phyloP scores from a whole-genome alignment of 1,139 yeast species.

The Wickerhamomyces sp. region DNA sequence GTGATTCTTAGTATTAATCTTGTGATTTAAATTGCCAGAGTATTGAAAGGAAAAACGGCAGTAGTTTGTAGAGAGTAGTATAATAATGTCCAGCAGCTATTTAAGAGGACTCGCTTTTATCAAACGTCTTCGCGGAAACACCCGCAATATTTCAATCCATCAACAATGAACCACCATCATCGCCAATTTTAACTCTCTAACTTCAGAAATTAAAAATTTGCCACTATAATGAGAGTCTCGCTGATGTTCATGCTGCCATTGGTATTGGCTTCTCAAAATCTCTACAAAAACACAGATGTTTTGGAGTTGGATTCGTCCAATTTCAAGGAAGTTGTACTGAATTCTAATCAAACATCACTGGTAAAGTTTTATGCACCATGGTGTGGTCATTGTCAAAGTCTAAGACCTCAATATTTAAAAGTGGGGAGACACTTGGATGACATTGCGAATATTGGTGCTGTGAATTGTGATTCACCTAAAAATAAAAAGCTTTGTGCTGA shows the following conservation, averaged over 20 bases:
- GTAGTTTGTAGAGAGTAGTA: no score
- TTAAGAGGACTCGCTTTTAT: no score
- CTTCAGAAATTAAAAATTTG: no score
- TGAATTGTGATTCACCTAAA: conserved; percentile 70
- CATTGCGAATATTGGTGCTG: conserved; percentile 68
- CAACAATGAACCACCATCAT: no score
- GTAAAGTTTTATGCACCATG: conserved; percentile 97
- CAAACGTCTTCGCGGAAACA: background rate
- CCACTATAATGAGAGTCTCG: background rate
- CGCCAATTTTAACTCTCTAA: no score
- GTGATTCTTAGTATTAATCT: background rate
- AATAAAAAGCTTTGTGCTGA: conserved; percentile 70
- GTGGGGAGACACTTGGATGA: conserved; percentile 60
- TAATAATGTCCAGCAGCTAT: no score
- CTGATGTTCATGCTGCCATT: background rate
- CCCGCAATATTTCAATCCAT: background rate
- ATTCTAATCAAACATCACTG: conserved; percentile 71
- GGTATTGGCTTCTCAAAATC: conserved; percentile 5
- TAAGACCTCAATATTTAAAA: conserved; percentile 53
- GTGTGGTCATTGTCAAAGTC: conserved; percentile 78
- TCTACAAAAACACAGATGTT: conserved; percentile 31
- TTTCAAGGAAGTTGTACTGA: conserved; percentile 61
- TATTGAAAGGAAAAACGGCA: background rate
- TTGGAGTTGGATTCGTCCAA: conserved; percentile 51
- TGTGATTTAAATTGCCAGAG: background rate